A percentile compares a stretch with the other conserved stretches of the same genome.
Evolutionary conservation across 306 rosid species (phyloP).

Genomic region (Begonia loranthoides): DNA sequence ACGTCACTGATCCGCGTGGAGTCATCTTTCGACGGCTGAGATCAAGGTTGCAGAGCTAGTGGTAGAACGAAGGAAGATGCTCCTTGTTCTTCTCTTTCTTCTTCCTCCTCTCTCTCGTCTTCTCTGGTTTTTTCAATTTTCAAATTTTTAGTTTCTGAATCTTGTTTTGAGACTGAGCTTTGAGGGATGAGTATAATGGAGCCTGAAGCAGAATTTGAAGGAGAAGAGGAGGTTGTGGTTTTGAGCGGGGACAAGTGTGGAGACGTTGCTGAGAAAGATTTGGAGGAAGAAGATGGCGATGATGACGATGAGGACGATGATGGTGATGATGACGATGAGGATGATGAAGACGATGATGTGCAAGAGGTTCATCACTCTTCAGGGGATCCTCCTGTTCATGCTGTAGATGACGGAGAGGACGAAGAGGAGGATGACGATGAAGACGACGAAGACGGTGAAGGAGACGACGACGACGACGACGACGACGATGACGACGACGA

Average conservation of each 20-base stretch:
- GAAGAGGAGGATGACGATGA: constrained; percentile 26
- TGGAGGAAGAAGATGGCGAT: constrained; percentile 24
- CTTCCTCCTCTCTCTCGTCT: constrained; percentile 9
- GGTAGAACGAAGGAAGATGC: constrained; percentile 56
- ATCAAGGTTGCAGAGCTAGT: constrained; percentile 55
- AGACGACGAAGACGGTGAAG: constrained; percentile 17
- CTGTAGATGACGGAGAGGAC: constrained; percentile 30
- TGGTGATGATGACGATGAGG: constrained; percentile 17
- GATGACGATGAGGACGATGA: constrained; percentile 21
- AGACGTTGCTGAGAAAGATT: constrained; percentile 12
- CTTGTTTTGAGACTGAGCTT: constrained; percentile 5
- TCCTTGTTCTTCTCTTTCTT: constrained; percentile 28
- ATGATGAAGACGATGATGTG: constrained; percentile 22
- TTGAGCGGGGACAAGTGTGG: constrained; percentile 11
- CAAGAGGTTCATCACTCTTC: constrained; percentile 33
- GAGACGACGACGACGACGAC: constrained; percentile 19
- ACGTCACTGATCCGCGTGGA: constrained; percentile 56
- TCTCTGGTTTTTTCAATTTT: constrained; percentile 19
- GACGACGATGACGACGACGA: constrained; percentile 32
- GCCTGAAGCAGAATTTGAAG: constrained; percentile 32
- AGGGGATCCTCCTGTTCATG: constrained; percentile 27
- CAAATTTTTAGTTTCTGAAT: not conserved
- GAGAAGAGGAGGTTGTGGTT: constrained; percentile 28
- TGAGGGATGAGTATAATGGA: constrained; percentile 47
- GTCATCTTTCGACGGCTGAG: constrained; percentile 34